A percentile compares a stretch with the other conserved stretches of the same genome.
Evolutionary conservation across 2,329 filamentous ascomycete species (phyloP).

Genomic region (Monilinia polystroma): DNA sequence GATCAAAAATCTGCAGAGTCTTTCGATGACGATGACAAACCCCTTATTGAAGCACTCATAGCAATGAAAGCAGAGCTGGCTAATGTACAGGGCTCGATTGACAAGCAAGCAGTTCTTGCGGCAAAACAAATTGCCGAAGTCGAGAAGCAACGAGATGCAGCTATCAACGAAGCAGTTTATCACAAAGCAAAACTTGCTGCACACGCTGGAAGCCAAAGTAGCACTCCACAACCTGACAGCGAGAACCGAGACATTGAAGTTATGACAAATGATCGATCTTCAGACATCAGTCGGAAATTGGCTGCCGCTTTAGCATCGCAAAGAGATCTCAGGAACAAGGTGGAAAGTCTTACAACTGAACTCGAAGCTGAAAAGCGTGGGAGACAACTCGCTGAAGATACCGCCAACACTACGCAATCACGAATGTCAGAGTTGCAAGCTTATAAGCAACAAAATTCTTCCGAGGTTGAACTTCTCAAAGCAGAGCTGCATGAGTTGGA

Average conservation of each 20-base stretch:
- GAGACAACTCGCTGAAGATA: constrained; percentile 84
- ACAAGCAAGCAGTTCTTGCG: constrained; percentile 80
- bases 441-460: constrained; percentile 78
- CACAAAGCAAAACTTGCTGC: constrained; percentile 90
- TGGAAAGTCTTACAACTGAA: constrained; percentile 68
- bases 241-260: constrained; percentile 59
- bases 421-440: constrained; percentile 80
- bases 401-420: constrained; percentile 75
- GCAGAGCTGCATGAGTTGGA: constrained; percentile 81
- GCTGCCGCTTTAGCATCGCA: constrained; percentile 78
- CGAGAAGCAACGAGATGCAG: constrained; percentile 89
- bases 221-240: constrained; percentile 58
- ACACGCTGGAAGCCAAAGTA: constrained; percentile 65
- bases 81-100: constrained; percentile 86
- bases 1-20: constrained; percentile 75
- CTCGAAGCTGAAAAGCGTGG: constrained; percentile 78
- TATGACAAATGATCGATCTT: constrained; percentile 59
- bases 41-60: constrained; percentile 86
- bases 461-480: constrained; percentile 81
- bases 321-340: constrained; percentile 72
- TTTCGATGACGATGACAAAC: constrained; percentile 88
- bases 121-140: constrained; percentile 90
- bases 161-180: constrained; percentile 93
- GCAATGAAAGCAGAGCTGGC: constrained; percentile 87
- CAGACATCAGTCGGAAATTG: constrained; percentile 77